phyloP scores from a whole-genome alignment of 768 basidiomycete genomes.

The Boletus sensibilis region DNA sequence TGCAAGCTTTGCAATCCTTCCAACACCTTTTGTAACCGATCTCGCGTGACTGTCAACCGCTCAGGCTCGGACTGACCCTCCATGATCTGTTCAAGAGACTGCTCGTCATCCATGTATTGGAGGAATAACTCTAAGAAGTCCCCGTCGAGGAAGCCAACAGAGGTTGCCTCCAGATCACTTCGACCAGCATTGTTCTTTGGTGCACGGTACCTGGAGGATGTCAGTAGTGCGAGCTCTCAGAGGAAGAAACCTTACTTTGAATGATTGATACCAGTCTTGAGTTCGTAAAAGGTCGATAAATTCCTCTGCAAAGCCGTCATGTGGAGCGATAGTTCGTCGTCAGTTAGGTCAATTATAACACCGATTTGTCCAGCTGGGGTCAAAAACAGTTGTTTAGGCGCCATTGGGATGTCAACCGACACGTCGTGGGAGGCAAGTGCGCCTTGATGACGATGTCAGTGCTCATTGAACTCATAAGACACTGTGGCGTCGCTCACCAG shows the following conservation, averaged over 20 bases:
- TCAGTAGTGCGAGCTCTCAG: background rate
- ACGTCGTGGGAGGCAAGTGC: conserved; percentile 48
- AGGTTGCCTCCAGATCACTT: conserved; percentile 53
- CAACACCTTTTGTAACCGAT: conserved; percentile 38
- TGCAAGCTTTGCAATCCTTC: conserved; percentile 57
- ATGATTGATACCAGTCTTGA: conserved; percentile 58
- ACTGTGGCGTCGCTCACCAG: conserved; percentile 42
- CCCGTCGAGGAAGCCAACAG: conserved; percentile 85
- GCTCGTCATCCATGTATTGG: conserved; percentile 37
- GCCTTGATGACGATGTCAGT: conserved; percentile 41
- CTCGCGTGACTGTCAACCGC: conserved; percentile 43
- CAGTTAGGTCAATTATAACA: conserved; percentile 58
- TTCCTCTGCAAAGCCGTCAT: conserved; percentile 77
- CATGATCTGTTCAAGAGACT: conserved; percentile 51
- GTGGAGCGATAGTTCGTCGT: conserved; percentile 49
- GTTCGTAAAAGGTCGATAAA: conserved; percentile 51
- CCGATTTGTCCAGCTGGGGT: conserved; percentile 81
- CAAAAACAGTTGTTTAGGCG: conserved; percentile 68
- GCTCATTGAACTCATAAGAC: background rate
- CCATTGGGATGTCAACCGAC: conserved; percentile 41
- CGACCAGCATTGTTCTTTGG: conserved; percentile 57
- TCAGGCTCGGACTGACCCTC: conserved; percentile 60
- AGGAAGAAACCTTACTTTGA: conserved; percentile 45
- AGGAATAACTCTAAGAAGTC: conserved; percentile 77
- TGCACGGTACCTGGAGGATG: conserved; percentile 57